Conservation (phyloP, 306 rosid species). For the Cucumis melo region DNA sequence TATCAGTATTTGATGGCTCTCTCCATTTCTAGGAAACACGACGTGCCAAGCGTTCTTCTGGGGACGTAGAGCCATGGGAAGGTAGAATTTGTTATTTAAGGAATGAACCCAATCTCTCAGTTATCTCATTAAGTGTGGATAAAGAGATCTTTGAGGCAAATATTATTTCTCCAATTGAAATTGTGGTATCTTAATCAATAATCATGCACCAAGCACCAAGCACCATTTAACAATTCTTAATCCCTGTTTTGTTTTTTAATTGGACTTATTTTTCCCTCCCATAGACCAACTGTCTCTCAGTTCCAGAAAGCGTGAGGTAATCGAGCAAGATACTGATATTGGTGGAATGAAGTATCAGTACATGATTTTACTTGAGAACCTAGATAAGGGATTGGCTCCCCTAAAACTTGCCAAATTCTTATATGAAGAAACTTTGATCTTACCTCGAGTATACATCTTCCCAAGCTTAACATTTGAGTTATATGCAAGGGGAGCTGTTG, state of each 20-base stretch:
- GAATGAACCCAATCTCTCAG: neutral
- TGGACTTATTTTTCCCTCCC: neutral
- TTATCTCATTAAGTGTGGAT: neutral
- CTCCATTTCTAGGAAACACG: conserved; percentile 27
- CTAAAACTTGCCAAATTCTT: conserved; percentile 36
- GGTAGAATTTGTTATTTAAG: conserved; percentile 4
- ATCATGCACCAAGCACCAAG: neutral
- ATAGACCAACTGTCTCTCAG: neutral
- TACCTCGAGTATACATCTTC: conserved; percentile 31
- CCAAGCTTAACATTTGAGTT: conserved; percentile 30
- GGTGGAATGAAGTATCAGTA: conserved; percentile 26
- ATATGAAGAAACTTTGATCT: conserved; percentile 22
- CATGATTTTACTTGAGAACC: conserved; percentile 52
- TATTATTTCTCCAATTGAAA: neutral
- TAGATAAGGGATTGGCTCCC: conserved; percentile 38
- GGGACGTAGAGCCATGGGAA: neutral
- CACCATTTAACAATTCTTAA: neutral
- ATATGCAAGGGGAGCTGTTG: conserved; percentile 35
- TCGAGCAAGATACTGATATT: conserved; percentile 26
- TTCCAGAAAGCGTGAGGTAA: neutral
- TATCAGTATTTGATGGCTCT: neutral
- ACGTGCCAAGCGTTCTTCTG: conserved; percentile 6
- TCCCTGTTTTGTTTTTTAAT: neutral
- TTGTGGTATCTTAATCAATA: neutral
- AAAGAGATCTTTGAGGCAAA: neutral